Evolutionary conservation across 129 eudicot genomes (phyloP), one percentile per base, ranked within the genome.

Genomic region (Saussurea involucrata): DNA sequence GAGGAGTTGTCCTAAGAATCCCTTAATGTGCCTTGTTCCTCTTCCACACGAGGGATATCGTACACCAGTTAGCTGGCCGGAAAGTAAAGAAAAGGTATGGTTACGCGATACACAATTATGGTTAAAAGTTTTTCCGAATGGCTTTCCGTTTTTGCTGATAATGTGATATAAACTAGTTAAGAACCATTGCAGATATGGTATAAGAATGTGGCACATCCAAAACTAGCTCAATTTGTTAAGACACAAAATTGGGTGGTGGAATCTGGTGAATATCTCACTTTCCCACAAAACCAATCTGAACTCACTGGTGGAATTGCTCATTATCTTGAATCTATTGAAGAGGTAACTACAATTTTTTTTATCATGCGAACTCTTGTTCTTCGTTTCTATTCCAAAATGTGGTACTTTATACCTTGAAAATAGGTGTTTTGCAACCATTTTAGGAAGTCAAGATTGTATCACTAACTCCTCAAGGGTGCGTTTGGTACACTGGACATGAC

Each of bases 201-300:
- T 73, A 89, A 85, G 83, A 95, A 95, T 79, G 97, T 92, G 61
- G 97, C 86, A 34, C 99, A 95, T 87, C 99, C 97, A 24, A 95
- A 95, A 80, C 76, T 95, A 76, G 88, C 90, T 82, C 91, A 92
- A 22, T 89, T 74, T 66, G 21, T 86, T 66, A 92, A 87, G 81
- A 81, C 84, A 27, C 90, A 89, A 58, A 87, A 72, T 80, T 95
- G 99, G 99, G 81, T 92, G 76, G 83, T 89, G 69, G 89, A 89
- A 71, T 88, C 92, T 40, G 97, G 90, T 65, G 96, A 92, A 2
- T 90, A 83, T 84, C 92, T 95, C 55, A 83, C 88, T 55, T 95
- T 95, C 82, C 99, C 96, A 11, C 92, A 85, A 83, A 88, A 92
- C 58, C 92, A 92, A 72, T 85, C 99, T 4, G 84, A 86, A 66